Evolutionary conservation across 345 rosid species (phyloP).

Genomic region (Firmiana major): DNA sequence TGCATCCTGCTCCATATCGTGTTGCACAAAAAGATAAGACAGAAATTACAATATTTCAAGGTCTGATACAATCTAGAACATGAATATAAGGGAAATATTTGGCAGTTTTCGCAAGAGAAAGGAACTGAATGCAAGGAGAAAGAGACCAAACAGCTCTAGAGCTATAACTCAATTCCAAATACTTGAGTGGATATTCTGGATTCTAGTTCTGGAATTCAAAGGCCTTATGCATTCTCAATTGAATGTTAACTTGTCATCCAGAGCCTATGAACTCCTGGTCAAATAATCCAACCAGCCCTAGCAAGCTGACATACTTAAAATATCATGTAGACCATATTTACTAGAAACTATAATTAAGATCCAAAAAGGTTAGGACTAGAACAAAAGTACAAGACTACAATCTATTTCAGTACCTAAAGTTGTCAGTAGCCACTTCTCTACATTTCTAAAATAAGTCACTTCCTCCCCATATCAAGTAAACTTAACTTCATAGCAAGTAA

Average conservation of each 20-base stretch:
- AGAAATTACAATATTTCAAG: neutral
- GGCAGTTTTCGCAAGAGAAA: conserved; percentile 15
- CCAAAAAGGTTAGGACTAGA: neutral
- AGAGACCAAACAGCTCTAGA: conserved; percentile 7
- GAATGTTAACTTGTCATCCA: neutral
- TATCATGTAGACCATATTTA: neutral
- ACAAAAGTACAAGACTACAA: neutral
- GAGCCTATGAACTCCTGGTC: neutral
- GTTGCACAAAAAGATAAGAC: conserved; percentile 15
- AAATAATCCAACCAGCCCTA: neutral
- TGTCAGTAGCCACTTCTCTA: neutral
- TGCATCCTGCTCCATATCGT: conserved; percentile 43
- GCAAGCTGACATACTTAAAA: neutral
- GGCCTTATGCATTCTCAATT: neutral
- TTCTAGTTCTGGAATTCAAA: neutral
- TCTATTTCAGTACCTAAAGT: neutral
- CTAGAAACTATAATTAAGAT: neutral
- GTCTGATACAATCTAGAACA: neutral
- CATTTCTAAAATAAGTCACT: neutral
- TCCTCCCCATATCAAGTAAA: neutral
- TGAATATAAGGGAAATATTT: neutral
- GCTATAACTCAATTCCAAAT: conserved; percentile 1
- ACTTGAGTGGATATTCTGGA: neutral
- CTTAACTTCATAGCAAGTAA: neutral
- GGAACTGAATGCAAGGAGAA: conserved; percentile 2